A percentile compares a stretch with the other conserved stretches of the same genome.
Evolutionary conservation across 768 basidiomycete genomes (phyloP).

Genomic region (Mycena olivaceomarginata): DNA sequence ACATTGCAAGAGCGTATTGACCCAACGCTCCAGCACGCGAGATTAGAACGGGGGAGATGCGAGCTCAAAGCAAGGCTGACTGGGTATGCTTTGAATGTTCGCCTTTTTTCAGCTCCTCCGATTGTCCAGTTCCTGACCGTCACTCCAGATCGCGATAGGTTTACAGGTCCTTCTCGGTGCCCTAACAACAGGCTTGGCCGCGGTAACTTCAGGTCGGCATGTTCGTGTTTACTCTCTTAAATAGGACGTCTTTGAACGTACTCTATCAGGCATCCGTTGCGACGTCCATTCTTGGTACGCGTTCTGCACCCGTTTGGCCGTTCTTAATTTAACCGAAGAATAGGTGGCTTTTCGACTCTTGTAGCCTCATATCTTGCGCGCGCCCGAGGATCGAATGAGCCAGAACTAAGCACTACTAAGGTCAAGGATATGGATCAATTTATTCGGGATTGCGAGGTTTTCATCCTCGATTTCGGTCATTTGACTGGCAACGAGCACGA

Average conservation of each 20-base stretch:
- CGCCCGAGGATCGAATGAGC: conserved; percentile 81
- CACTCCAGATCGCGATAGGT: conserved; percentile 70
- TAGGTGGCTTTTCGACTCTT: conserved; percentile 81
- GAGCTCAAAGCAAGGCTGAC: conserved; percentile 61
- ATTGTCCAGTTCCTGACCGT: conserved; percentile 56
- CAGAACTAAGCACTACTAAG: conserved; percentile 75
- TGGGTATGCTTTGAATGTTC: conserved; percentile 32
- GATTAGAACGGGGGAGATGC: conserved; percentile 66
- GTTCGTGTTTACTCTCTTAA: conserved; percentile 49
- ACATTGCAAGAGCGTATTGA: conserved; percentile 72
- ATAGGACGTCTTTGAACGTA: not conserved
- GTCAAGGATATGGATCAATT: conserved; percentile 80
- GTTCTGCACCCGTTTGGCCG: not conserved
- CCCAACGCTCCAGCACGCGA: conserved; percentile 72
- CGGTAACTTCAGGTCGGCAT: conserved; percentile 63
- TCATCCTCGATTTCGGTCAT: conserved; percentile 75
- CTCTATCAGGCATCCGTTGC: conserved; percentile 34
- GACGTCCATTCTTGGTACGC: conserved; percentile 28
- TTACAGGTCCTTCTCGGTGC: conserved; percentile 80
- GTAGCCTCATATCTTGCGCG: conserved; percentile 85
- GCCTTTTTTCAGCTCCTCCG: not conserved
- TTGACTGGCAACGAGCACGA: conserved; percentile 58
- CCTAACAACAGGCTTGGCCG: conserved; percentile 79
- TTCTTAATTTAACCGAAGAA: not conserved
- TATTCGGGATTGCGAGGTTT: conserved; percentile 76